Percentiles rank a stretch among this genome's conserved stretches.
phyloP scores from a whole-genome alignment of 176 grass and related monocot species.

The Microstegium vimineum region DNA sequence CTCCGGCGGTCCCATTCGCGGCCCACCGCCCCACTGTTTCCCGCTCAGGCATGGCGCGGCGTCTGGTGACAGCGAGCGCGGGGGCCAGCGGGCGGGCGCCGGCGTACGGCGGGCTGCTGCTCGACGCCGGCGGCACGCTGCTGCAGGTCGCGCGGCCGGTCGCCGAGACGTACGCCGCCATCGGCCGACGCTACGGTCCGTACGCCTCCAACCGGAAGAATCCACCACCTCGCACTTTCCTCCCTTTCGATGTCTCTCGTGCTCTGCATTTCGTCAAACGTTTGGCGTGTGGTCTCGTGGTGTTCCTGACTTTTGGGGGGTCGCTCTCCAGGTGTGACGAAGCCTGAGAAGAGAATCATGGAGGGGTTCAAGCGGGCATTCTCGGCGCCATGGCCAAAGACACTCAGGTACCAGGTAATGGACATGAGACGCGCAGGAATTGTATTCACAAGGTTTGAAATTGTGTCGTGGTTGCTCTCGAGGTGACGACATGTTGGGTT shows the following conservation, averaged over 20 bases:
- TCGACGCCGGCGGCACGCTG: conserved; percentile 80
- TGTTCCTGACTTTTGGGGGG: background rate
- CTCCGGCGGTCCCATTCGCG: background rate
- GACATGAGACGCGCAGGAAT: background rate
- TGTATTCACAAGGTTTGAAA: background rate
- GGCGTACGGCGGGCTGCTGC: conserved; percentile 62
- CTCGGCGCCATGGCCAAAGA: conserved; percentile 75
- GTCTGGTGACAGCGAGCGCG: background rate
- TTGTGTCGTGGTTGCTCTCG: background rate
- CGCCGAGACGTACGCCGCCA: conserved; percentile 60
- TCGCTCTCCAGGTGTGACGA: conserved; percentile 39
- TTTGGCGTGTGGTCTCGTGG: background rate
- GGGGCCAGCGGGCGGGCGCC: conserved; percentile 15
- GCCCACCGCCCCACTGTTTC: background rate
- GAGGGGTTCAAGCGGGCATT: conserved; percentile 85
- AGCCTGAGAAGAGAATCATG: conserved; percentile 48
- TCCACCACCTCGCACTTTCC: background rate
- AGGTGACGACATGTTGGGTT: conserved; percentile 3
- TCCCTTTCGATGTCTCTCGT: background rate
- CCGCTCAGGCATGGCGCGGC: background rate
- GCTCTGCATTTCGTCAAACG: conserved; percentile 1
- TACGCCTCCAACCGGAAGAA: background rate
- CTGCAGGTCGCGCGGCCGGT: conserved; percentile 71
- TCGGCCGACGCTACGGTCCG: conserved; percentile 71
- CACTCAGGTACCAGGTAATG: conserved; percentile 75